phyloP scores from a whole-genome alignment of 2,329 filamentous ascomycete species.

The Immersiporthe knoxdaviesiana region DNA sequence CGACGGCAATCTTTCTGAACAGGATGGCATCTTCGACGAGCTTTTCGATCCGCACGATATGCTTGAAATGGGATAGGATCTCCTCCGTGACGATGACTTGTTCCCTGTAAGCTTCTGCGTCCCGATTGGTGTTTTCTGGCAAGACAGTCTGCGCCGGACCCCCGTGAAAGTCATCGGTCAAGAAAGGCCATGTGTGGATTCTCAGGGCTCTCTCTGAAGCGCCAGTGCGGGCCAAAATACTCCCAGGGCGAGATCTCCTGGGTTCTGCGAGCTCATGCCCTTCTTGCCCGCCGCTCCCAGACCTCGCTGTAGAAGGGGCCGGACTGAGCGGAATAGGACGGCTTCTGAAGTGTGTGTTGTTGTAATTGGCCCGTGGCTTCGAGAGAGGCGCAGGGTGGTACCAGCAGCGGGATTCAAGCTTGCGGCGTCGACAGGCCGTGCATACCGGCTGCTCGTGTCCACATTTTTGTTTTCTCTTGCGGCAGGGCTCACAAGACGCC shows the following conservation, averaged over 20 bases:
- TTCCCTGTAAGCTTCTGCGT: neutral
- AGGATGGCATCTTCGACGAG: neutral
- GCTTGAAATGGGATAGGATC: neutral
- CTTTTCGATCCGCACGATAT: constrained; percentile 1
- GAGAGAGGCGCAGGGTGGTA: constrained; percentile 9
- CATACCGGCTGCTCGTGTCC: constrained; percentile 12
- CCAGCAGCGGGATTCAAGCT: constrained; percentile 11
- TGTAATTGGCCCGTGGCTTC: neutral
- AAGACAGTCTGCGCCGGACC: neutral
- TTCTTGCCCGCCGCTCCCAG: neutral
- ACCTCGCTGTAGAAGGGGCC: neutral
- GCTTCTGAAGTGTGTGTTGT: neutral
- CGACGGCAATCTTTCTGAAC: neutral
- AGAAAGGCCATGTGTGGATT: neutral
- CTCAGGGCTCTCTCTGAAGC: neutral
- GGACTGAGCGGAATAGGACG: neutral
- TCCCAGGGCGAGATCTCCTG: neutral
- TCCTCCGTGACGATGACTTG: neutral
- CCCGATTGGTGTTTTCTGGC: neutral
- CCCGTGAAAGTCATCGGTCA: neutral
- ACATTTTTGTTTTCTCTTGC: constrained; percentile 3
- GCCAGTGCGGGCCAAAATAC: neutral
- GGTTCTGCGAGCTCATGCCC: neutral
- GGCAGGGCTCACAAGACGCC: constrained; percentile 14
- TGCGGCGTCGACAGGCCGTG: constrained; percentile 5